These are phyloP conservation scores for Arachis monticola DNA, from an alignment of 331 rosid species.

Conservation along the genomic window DNA sequence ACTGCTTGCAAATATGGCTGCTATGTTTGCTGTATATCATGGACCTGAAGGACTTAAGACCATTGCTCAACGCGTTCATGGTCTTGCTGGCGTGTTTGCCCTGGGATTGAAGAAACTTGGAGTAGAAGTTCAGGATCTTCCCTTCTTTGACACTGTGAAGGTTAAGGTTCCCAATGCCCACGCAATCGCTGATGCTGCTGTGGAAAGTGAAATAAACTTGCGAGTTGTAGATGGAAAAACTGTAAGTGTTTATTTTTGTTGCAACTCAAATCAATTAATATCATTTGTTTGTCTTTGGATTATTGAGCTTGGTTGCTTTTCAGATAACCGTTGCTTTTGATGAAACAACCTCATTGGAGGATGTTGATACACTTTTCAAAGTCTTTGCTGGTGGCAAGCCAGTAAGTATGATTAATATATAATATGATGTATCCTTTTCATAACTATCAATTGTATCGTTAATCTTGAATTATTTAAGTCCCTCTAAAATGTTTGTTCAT, in stretches of 20 bases:
- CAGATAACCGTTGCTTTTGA: constrained; percentile 90
- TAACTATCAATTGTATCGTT: background rate
- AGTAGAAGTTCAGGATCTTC: constrained; percentile 86
- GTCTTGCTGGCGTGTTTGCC: constrained; percentile 91
- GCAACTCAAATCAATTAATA: constrained; percentile 29
- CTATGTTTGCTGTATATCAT: constrained; percentile 95
- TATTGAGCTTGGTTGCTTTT: constrained; percentile 39
- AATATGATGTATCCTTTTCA: constrained; percentile 12
- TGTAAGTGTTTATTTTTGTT: constrained; percentile 48
- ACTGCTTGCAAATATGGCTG: constrained; percentile 97
- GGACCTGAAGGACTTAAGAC: constrained; percentile 93
- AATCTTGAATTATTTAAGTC: constrained; percentile 11
- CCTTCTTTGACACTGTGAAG: constrained; percentile 91
- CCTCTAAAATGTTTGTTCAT: constrained; percentile 23
- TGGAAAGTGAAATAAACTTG: constrained; percentile 69
- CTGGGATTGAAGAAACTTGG: constrained; percentile 90
- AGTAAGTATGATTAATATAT: constrained; percentile 49
- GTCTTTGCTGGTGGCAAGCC: constrained; percentile 79
- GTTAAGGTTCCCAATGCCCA: constrained; percentile 69
- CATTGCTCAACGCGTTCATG: constrained; percentile 83
- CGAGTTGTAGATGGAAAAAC: constrained; percentile 76
- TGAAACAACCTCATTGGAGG: constrained; percentile 91
- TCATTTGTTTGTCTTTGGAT: constrained; percentile 33
- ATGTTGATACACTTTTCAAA: constrained; percentile 83
- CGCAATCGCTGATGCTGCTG: constrained; percentile 71